Evolutionary conservation across 139 green algal genomes (phyloP).

Genomic region (Chlorella sp.): DNA sequence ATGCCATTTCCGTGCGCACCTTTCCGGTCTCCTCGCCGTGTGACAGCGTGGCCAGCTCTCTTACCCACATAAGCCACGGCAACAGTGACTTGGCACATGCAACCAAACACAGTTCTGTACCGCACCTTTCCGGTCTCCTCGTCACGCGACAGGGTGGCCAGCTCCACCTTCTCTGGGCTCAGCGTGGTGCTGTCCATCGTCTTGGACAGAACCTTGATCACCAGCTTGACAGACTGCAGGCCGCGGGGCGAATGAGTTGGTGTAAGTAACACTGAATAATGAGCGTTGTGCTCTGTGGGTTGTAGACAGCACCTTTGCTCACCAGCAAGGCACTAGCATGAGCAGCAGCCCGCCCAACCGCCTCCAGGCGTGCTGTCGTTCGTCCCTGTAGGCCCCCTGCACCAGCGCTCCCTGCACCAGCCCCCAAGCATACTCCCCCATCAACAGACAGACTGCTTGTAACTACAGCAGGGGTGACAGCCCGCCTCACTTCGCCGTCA

Average conservation of each 20-base stretch:
- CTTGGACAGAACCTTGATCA: conserved; percentile 96
- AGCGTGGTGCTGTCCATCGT: conserved; percentile 96
- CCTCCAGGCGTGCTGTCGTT: too few relatives aligned
- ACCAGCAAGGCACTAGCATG: too few relatives aligned
- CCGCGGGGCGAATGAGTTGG: neutral
- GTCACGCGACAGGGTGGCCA: conserved; percentile 83
- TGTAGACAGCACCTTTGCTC: too few relatives aligned
- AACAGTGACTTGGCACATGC: neutral
- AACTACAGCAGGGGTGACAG: too few relatives aligned
- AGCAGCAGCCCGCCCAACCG: too few relatives aligned
- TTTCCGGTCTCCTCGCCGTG: conserved; percentile 62
- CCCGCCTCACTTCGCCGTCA: too few relatives aligned
- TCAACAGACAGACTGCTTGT: too few relatives aligned
- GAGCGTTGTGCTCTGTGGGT: too few relatives aligned
- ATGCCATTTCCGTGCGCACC: conserved; percentile 33
- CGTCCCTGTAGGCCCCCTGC: too few relatives aligned
- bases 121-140: conserved; percentile 63
- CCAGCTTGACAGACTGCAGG: conserved; percentile 74
- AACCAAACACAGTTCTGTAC: neutral
- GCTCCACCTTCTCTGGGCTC: conserved; percentile 94
- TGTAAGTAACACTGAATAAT: neutral
- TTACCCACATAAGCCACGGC: conserved; percentile 50
- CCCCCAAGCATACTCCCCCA: neutral
- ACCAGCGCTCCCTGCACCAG: neutral
- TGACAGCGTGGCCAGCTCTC: conserved; percentile 88